A percentile compares a stretch with the other conserved stretches of the same genome.
Conservation (phyloP, 139 green algal genomes). For the Choricystis sp. region DNA sequence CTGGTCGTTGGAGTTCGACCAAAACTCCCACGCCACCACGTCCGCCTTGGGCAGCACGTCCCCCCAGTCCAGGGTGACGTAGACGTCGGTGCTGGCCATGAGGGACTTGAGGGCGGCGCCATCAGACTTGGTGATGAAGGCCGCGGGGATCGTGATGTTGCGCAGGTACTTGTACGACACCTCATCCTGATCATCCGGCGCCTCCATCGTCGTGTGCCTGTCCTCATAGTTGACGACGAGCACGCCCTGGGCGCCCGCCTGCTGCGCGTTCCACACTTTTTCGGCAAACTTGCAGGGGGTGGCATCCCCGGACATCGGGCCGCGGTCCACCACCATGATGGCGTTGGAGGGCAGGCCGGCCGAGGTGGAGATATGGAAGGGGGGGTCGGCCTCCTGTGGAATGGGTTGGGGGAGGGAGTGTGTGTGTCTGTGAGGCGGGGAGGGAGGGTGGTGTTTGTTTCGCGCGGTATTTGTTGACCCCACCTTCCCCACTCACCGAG, state of each 20-base stretch:
- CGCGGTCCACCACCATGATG: conserved; percentile 43
- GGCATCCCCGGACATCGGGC: conserved; percentile 3
- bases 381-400: conserved; percentile 14
- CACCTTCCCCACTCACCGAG: conserved; percentile 17
- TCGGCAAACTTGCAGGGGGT: conserved; percentile 67
- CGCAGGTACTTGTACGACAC: conserved; percentile 21
- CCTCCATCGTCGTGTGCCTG: conserved; percentile 53
- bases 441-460: neutral
- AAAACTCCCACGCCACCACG: conserved; percentile 80
- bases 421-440: neutral
- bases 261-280: conserved; percentile 78
- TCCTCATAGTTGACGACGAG: conserved; percentile 57
- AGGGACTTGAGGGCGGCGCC: conserved; percentile 51
- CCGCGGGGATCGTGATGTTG: conserved; percentile 63
- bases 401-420: neutral
- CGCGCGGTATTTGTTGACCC: neutral
- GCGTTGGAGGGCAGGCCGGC: conserved; percentile 3
- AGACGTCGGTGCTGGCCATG: conserved; percentile 19
- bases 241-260: conserved; percentile 58
- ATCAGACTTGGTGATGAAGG: conserved; percentile 48
- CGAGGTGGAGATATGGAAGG: conserved; percentile 19
- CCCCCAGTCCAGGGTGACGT: conserved; percentile 61
- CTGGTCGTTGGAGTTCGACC: conserved; percentile 72
- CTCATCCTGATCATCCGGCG: conserved; percentile 32
- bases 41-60: conserved; percentile 46